Conservation (phyloP, 2,329 filamentous ascomycete genomes). For the Westerdykella ornata region DNA sequence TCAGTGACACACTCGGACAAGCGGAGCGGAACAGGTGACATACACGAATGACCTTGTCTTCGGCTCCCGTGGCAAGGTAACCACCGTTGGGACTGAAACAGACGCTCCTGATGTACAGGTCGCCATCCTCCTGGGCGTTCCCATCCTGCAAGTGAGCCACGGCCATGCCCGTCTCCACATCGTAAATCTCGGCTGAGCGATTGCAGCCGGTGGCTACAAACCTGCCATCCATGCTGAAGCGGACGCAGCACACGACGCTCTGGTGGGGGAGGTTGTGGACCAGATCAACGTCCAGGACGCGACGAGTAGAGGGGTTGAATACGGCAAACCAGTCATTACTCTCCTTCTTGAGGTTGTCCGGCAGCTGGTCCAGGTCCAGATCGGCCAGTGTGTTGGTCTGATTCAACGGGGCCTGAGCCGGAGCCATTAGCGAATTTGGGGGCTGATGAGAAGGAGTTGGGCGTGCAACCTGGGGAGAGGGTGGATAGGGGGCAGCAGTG, state of each 20-base stretch:
- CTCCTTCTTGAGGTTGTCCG: slow-evolving; percentile 80
- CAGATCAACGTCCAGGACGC: slow-evolving; percentile 85
- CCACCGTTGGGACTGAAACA: slow-evolving; percentile 97
- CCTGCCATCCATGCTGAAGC: slow-evolving; percentile 92
- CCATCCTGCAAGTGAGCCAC: slow-evolving; percentile 88
- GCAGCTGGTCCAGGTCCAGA: slow-evolving; percentile 77
- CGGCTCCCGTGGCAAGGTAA: slow-evolving; percentile 89
- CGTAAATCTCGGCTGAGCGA: slow-evolving; percentile 97
- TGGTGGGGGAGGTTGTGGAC: slow-evolving; percentile 90
- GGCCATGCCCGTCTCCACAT: slow-evolving; percentile 79
- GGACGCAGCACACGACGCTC: slow-evolving; percentile 95
- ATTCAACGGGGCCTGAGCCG: slow-evolving; percentile 43
- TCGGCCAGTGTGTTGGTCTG: slow-evolving; percentile 68
- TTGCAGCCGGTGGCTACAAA: slow-evolving; percentile 97
- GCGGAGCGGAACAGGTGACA: slow-evolving; percentile 31
- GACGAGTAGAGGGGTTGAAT: slow-evolving; percentile 87
- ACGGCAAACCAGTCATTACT: slow-evolving; percentile 92
- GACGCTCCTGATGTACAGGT: slow-evolving; percentile 94
- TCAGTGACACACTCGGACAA: slow-evolving; percentile 6
- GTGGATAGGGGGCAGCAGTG: slow-evolving; percentile 78
- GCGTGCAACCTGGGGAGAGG: slow-evolving; percentile 75
- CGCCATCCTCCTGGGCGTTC: slow-evolving; percentile 76
- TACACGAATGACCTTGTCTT: slow-evolving; percentile 94
- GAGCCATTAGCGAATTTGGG: slow-evolving; percentile 27
- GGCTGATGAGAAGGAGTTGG: slow-evolving; percentile 56